Evolutionary conservation across 768 basidiomycete genomes (phyloP).

Genomic region (Glaciozyma antarctica): DNA sequence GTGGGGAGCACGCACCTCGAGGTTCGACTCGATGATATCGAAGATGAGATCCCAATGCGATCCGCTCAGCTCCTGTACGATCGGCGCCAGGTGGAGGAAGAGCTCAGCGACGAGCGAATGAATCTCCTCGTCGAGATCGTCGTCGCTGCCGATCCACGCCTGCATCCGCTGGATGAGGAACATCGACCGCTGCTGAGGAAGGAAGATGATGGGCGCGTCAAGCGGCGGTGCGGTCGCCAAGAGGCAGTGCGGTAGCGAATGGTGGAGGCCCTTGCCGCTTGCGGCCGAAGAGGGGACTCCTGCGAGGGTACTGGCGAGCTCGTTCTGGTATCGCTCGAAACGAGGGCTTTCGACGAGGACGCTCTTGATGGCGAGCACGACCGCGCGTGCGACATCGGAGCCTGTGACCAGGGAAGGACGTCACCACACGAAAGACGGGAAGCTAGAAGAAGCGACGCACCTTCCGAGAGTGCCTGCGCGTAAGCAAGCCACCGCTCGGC

Average conservation of each 20-base stretch:
- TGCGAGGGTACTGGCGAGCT: constrained; percentile 69
- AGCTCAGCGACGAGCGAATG: constrained; percentile 41
- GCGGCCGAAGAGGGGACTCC: constrained; percentile 56
- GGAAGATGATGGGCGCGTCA: constrained; percentile 70
- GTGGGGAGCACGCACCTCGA: constrained; percentile 55
- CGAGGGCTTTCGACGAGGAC: constrained; percentile 59
- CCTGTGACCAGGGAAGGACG: constrained; percentile 44
- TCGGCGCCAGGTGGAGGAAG: constrained; percentile 67
- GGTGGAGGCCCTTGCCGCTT: constrained; percentile 59
- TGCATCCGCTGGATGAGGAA: constrained; percentile 78
- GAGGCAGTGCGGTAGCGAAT: constrained; percentile 60
- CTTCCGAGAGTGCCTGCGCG: constrained; percentile 47
- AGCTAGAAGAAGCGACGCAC: not conserved
- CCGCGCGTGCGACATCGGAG: constrained; percentile 57
- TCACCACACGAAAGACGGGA: not conserved
- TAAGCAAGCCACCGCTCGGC: constrained; percentile 67
- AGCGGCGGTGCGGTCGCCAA: constrained; percentile 63
- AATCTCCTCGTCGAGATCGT: constrained; percentile 52
- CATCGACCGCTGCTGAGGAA: constrained; percentile 73
- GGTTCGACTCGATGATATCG: constrained; percentile 73
- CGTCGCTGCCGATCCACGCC: constrained; percentile 60
- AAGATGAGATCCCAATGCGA: constrained; percentile 88
- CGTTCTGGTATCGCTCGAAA: constrained; percentile 75
- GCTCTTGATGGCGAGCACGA: constrained; percentile 54
- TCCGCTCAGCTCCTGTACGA: constrained; percentile 76